Percentiles rank a stretch among this genome's conserved stretches.
These are phyloP conservation scores for Fusarium nanum DNA, from an alignment of 2,329 filamentous ascomycete species.

Conservation along the genomic window DNA sequence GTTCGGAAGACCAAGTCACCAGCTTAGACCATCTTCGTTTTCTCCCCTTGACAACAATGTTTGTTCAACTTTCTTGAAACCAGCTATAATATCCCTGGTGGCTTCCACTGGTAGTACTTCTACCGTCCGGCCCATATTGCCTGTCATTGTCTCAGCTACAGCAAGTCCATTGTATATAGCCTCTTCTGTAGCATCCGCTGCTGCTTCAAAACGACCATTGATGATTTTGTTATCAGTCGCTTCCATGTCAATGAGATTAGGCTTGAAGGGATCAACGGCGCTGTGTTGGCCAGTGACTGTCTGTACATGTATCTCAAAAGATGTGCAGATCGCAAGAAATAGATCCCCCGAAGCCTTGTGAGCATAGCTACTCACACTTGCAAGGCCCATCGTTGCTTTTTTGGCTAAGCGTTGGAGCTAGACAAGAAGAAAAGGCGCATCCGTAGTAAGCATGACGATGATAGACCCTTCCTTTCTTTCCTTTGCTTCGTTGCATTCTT, in stretches of 20 bases:
- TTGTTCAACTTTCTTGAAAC: background rate
- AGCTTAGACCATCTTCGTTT: too few species aligned
- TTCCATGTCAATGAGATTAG: conserved; percentile 46
- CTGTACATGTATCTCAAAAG: conserved; percentile 58
- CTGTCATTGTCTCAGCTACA: conserved; percentile 69
- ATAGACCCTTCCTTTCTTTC: conserved; percentile 71
- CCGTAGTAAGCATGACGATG: conserved; percentile 69
- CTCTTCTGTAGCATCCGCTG: conserved; percentile 72
- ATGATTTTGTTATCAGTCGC: conserved; percentile 66
- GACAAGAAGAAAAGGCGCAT: conserved; percentile 67
- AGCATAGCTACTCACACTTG: conserved; percentile 68
- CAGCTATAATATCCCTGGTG: background rate
- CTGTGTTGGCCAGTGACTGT: conserved; percentile 47
- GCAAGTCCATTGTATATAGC: conserved; percentile 73
- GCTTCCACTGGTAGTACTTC: conserved; percentile 51
- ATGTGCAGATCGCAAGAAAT: conserved; percentile 73
- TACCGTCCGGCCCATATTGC: conserved; percentile 61
- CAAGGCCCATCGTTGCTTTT: conserved; percentile 68
- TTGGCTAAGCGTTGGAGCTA: conserved; percentile 69
- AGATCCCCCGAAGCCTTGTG: conserved; percentile 71
- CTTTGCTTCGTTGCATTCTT: conserved; percentile 47
- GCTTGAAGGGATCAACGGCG: conserved; percentile 57
- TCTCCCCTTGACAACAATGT: background rate
- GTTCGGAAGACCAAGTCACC: too few species aligned
- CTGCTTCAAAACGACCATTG: conserved; percentile 70